Base-by-base conservation (phyloP, 139 green algal species). In the Chlorella sp. region DNA sequence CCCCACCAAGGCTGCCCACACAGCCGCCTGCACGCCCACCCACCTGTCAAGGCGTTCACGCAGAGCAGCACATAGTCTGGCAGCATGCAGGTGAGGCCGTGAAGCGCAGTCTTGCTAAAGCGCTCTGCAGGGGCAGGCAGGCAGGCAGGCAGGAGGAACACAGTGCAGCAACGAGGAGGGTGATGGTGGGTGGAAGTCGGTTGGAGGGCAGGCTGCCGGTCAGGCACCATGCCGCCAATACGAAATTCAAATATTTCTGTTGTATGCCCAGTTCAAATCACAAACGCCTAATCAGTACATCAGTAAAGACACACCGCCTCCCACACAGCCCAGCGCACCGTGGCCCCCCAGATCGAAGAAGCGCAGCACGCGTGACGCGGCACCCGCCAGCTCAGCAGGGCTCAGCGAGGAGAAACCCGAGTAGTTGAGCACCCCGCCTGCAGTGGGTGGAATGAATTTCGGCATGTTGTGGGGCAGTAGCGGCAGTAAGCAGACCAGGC, bases 321-420 rank as follows among this genome's bases (percentile, higher is more conserved):
- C 48, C 48, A 57, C 48, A 57, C 48, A 57, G n/a, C n/a, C n/a
- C n/a, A n/a, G n/a, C n/a, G n/a, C 48, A 57, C 48, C 48, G 79
- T 97, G 95, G n/a, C 97, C 96, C 14, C 96, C 96, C 77, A 98
- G 92, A 90, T 99, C 97, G 36, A 98, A 94, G 73, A 98, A 96
- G 57, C 94, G 95, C 64, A 98, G 83, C 60, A 89, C 42, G 83
- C 89, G 88, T 19, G 81, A 18, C 1, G 94, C 92, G 36, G 87
- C 77, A 32, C 87, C 57, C 4, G 90, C 89, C 71, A 96, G 92
- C 85, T 97, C 95, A 2, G 93, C 91, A 3, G 90, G 89, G 32
- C 90, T 95, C 32, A 93, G 86, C 2, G 90, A 36, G 3, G 94
- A 83, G 30, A 96, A 85, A 22, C 92, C 93, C 14, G 34, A 68